Percentiles rank a stretch among this genome's conserved stretches.
Conservation (phyloP, 2,329 filamentous ascomycete species). For the Aspergillus alliaceus region DNA sequence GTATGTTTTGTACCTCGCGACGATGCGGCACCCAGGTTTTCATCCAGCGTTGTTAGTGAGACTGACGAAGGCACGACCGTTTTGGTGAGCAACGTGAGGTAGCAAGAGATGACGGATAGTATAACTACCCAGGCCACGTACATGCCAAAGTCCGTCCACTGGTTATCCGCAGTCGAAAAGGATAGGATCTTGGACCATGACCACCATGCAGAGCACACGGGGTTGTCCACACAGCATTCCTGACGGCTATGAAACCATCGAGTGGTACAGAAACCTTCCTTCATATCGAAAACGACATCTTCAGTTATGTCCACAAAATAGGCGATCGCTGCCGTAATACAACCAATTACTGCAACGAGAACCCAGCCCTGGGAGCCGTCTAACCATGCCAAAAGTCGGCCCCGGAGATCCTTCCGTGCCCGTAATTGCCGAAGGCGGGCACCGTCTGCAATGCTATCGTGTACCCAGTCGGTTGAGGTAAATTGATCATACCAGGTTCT, state of each 20-base stretch:
- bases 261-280: slow-evolving; percentile 78
- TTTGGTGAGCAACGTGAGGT: slow-evolving; percentile 84
- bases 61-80: slow-evolving; percentile 89
- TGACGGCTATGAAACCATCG: slow-evolving; percentile 75
- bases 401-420: slow-evolving; percentile 77
- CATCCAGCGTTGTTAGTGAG: slow-evolving; percentile 83
- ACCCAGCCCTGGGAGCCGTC: slow-evolving; percentile 95
- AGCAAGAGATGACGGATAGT: slow-evolving; percentile 71
- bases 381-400: slow-evolving; percentile 72
- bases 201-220: slow-evolving; percentile 59
- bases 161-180: slow-evolving; percentile 46
- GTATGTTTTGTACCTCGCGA: slow-evolving; percentile 46
- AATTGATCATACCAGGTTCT: slow-evolving; percentile 99
- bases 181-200: slow-evolving; percentile 66
- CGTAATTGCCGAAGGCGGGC: slow-evolving; percentile 83
- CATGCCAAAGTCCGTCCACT: slow-evolving; percentile 74
- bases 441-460: slow-evolving; percentile 93
- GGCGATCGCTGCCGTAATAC: slow-evolving; percentile 79
- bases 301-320: slow-evolving; percentile 90
- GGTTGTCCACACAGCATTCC: slow-evolving; percentile 59
- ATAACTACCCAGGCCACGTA: slow-evolving; percentile 72
- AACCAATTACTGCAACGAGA: slow-evolving; percentile 83
- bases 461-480: slow-evolving; percentile 96
- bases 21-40: slow-evolving; percentile 76
- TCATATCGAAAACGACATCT: slow-evolving; percentile 81